Base-by-base conservation (phyloP, 2,329 filamentous ascomycete species). In the Dothideomycetes sp. region DNA sequence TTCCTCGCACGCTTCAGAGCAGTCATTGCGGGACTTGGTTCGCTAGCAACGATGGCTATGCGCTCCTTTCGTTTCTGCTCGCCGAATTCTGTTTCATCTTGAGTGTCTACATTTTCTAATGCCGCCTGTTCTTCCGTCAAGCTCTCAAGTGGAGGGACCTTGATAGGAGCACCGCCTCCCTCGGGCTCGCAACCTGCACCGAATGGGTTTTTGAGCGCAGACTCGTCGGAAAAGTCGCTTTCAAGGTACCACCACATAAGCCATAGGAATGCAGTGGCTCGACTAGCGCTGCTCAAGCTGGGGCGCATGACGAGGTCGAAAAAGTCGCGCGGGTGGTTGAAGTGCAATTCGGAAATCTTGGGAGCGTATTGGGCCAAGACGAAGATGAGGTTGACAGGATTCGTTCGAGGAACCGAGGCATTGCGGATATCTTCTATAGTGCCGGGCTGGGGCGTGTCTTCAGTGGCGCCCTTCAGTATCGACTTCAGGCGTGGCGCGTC, bases 181-280 rank as follows among this genome's bases (percentile, higher is more conserved):
- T 49, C 49, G 28, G 58, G 53, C 69, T 59, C 52, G 40, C 61
- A 58, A n/a, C 69, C 69, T 9, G 59, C 60, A 0, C 91, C 91
- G 53, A 95, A 98, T 0, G 91, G 91, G 54, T 98, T 98, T 51
- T 84, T 81, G 33, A 85, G 73, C 31, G 86, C 89, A 42, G 84
- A 86, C 53, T 94, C 84, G 51, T 82, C 78, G 0, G 84, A 84
- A 51, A 95, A 96, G 58, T 95, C 86, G 19, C 88, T 94, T 60
- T 98, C 91, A 13, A 98, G 73, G 57, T 98, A 96, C 70, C 91
- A 95, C 91, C 91, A 98, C 79, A 98, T 93, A 48, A 98, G 69
- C 91, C 91, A 98, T 15, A 98, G 66, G 52, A 98, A 98, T 1
- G 89, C 89, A 31, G 69, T 79, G 1, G 91, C 88, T 47, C 91